These are phyloP conservation scores for Colletotrichum sp. DNA, from an alignment of 2,329 filamentous ascomycete species.

Conservation along the genomic window DNA sequence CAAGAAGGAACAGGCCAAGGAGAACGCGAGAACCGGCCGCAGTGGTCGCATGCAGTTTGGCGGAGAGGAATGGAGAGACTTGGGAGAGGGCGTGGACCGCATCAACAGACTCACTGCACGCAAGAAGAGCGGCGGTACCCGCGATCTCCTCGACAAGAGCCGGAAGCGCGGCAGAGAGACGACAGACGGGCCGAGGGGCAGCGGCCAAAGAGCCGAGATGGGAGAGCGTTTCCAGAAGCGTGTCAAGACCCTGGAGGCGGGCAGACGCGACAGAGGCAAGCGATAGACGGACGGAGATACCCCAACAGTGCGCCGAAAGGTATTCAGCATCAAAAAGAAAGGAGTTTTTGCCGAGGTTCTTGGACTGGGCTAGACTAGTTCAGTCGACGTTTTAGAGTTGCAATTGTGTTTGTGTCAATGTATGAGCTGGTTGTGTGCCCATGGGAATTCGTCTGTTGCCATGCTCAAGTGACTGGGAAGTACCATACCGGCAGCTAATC, in stretches of 20 bases:
- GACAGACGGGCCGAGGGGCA: conserved; percentile 71
- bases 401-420: neutral
- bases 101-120: conserved; percentile 83
- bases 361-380: neutral
- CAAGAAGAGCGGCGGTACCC: conserved; percentile 62
- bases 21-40: conserved; percentile 55
- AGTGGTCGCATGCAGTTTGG: conserved; percentile 72
- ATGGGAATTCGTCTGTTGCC: neutral
- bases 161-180: conserved; percentile 78
- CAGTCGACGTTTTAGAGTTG: neutral
- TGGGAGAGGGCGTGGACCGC: conserved; percentile 85
- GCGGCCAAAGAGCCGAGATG: conserved; percentile 63
- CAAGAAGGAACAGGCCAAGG: conserved; percentile 84
- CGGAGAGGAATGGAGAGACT: conserved; percentile 89
- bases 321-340: neutral
- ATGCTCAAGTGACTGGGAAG: neutral
- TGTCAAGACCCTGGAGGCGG: conserved; percentile 59
- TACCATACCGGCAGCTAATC: neutral
- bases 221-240: conserved; percentile 79
- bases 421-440: neutral
- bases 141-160: conserved; percentile 78
- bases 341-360: neutral
- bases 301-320: neutral
- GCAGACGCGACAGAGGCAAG: conserved; percentile 50
- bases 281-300: conserved; percentile 30